These are phyloP conservation scores for Lyophyllum semitale DNA, from an alignment of 768 basidiomycete genomes.

Conservation along the genomic window DNA sequence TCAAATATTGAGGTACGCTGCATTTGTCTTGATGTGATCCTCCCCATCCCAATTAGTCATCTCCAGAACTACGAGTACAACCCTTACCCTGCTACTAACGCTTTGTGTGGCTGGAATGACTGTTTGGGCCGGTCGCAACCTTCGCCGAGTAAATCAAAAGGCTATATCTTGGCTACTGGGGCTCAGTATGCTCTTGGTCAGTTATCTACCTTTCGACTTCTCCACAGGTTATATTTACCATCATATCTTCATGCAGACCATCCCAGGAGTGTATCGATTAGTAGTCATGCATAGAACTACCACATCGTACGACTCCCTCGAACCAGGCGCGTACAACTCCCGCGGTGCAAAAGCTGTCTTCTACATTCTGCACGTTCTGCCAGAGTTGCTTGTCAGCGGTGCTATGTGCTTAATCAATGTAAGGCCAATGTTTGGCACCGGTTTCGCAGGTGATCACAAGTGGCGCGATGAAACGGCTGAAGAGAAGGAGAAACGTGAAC, in stretches of 20 bases:
- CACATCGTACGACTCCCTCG: constrained; percentile 31
- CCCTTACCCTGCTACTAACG: constrained; percentile 24
- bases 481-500: constrained; percentile 21
- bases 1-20: constrained; percentile 17
- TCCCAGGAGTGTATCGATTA: constrained; percentile 41
- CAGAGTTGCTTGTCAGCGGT: background rate
- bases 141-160: constrained; percentile 22
- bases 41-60: background rate
- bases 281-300: constrained; percentile 36
- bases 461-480: constrained; percentile 30
- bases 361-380: constrained; percentile 42
- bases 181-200: constrained; percentile 24
- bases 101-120: constrained; percentile 18
- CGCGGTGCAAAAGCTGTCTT: constrained; percentile 37
- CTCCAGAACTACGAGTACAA: constrained; percentile 29
- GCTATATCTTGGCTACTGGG: constrained; percentile 19
- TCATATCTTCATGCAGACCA: constrained; percentile 18
- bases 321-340: constrained; percentile 34
- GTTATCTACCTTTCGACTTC: background rate
- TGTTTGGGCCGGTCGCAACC: constrained; percentile 20
- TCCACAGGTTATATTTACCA: background rate
- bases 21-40: background rate
- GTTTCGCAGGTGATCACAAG: constrained; percentile 32
- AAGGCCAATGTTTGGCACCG: constrained; percentile 35
- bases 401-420: constrained; percentile 26